phyloP scores from a whole-genome alignment of 305 asterid genomes.

The Fraxinus latifolia region DNA sequence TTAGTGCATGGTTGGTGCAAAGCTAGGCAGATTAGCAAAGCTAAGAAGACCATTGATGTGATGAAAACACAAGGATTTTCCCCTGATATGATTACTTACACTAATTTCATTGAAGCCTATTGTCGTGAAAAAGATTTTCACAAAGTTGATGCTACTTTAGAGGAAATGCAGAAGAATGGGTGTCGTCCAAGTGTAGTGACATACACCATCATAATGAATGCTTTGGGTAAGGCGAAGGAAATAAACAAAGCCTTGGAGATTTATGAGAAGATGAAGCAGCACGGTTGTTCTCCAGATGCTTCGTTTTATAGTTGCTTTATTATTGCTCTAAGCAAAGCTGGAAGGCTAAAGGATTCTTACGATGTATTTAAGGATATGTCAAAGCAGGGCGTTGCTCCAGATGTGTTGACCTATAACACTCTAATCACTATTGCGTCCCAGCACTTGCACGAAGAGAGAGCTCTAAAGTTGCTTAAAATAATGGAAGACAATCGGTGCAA shows the following conservation, averaged over 20 bases:
- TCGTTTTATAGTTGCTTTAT: constrained; percentile 53
- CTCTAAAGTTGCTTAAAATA: constrained; percentile 53
- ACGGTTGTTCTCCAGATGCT: constrained; percentile 58
- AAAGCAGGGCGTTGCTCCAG: constrained; percentile 61
- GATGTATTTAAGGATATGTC: constrained; percentile 75
- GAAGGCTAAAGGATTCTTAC: constrained; percentile 68
- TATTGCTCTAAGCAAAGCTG: constrained; percentile 50
- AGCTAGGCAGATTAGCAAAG: constrained; percentile 61
- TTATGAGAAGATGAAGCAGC: constrained; percentile 66
- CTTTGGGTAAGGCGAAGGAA: constrained; percentile 67
- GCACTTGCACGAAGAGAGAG: constrained; percentile 68
- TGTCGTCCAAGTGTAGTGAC: constrained; percentile 57
- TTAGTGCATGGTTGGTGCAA: constrained; percentile 83
- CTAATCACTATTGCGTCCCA: constrained; percentile 49
- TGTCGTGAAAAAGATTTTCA: constrained; percentile 75
- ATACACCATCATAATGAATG: constrained; percentile 56
- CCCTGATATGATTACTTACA: constrained; percentile 59
- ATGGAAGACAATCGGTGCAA: constrained; percentile 63
- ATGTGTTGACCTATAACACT: constrained; percentile 47
- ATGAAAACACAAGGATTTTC: constrained; percentile 58
- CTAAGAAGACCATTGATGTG: constrained; percentile 42
- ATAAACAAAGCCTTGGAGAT: constrained; percentile 51
- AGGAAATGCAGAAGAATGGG: constrained; percentile 60
- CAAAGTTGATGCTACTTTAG: constrained; percentile 52
- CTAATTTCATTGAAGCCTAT: constrained; percentile 59